Percentiles rank a stretch among this genome's conserved stretches.
Evolutionary conservation across 2,329 filamentous ascomycete species (phyloP).

Genomic region (Colletotrichum chrysophilum): DNA sequence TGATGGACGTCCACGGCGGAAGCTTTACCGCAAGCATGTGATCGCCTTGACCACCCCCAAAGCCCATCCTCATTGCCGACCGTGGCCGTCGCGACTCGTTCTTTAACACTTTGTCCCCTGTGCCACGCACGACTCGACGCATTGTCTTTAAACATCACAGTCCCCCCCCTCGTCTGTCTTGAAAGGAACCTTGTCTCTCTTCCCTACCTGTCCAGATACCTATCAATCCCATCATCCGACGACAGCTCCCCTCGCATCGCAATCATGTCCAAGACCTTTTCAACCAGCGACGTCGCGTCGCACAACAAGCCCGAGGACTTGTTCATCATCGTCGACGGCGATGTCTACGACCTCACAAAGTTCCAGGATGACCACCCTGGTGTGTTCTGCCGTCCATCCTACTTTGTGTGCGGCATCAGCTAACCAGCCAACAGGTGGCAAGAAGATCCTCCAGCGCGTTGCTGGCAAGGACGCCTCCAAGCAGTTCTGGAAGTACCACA

Average conservation of each 20-base stretch:
- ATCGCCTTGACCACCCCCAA: neutral
- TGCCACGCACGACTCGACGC: neutral
- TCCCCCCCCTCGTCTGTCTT: neutral
- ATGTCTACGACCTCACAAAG: conserved; percentile 93
- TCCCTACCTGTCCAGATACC: neutral
- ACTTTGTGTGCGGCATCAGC: neutral
- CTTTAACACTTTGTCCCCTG: conserved; percentile 6
- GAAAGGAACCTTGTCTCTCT: neutral
- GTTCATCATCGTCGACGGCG: conserved; percentile 91
- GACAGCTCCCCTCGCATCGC: conserved; percentile 26
- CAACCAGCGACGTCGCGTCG: conserved; percentile 82
- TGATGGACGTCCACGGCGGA: neutral
- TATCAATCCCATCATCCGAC: neutral
- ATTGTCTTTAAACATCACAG: conserved; percentile 11
- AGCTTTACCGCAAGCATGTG: conserved; percentile 14
- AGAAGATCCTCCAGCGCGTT: conserved; percentile 69
- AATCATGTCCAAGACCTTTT: conserved; percentile 87
- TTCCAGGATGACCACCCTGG: conserved; percentile 88
- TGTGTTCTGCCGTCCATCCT: conserved; percentile 38
- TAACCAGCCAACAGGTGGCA: conserved; percentile 50
- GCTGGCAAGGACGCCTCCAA: conserved; percentile 71
- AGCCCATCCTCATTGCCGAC: conserved; percentile 11
- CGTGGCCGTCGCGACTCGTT: conserved; percentile 20
- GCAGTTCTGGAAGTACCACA: conserved; percentile 80
- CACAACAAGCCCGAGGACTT: conserved; percentile 88